Percentiles rank a stretch among this genome's conserved stretches.
Evolutionary conservation across 2,329 filamentous ascomycete genomes (phyloP).

Genomic region (Claviceps maximensis): DNA sequence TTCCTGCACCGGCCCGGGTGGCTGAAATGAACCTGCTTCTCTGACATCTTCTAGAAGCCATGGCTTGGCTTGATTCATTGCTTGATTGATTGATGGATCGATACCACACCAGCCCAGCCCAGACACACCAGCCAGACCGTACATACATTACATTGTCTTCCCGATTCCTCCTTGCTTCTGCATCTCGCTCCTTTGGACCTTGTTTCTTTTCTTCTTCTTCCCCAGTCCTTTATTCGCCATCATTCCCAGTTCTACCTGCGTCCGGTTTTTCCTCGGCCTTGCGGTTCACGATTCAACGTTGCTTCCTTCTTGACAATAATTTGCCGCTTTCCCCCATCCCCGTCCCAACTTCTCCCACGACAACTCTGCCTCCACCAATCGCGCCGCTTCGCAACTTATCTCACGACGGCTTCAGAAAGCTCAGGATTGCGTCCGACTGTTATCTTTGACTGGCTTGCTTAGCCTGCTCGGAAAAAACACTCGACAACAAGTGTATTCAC

Average conservation of each 20-base stretch:
- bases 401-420: neutral
- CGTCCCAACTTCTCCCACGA: neutral
- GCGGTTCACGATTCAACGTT: neutral
- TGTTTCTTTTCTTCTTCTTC: too few species aligned
- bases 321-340: neutral
- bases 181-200: conserved; percentile 1
- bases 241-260: neutral
- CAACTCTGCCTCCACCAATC: neutral
- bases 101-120: too few species aligned
- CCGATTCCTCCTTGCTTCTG: conserved; percentile 2
- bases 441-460: neutral
- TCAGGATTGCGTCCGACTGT: conserved; percentile 1
- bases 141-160: neutral
- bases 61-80: too few species aligned
- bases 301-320: neutral
- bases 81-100: too few species aligned
- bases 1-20: neutral
- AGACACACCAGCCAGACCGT: too few species aligned
- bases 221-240: neutral
- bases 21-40: conserved; percentile 9
- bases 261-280: neutral
- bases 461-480: neutral
- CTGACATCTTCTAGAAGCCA: conserved; percentile 20
- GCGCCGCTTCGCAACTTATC: neutral
- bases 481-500: neutral